These are phyloP conservation scores for Bipolaris victoriae DNA, from an alignment of 2,329 filamentous ascomycete genomes.

Conservation along the genomic window DNA sequence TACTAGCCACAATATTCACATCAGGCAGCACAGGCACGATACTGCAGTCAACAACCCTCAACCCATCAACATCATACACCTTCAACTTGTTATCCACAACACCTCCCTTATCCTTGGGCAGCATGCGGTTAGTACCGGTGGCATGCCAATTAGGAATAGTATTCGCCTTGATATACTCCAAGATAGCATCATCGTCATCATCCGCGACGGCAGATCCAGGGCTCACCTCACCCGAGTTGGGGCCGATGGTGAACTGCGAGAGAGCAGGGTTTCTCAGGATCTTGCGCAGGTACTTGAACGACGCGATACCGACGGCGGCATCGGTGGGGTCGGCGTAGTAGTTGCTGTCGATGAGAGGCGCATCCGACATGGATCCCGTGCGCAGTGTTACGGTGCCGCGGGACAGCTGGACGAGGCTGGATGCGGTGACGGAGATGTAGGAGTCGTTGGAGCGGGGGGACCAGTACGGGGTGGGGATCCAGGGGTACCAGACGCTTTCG, in stretches of 20 bases:
- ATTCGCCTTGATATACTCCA: constrained; percentile 32
- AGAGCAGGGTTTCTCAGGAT: constrained; percentile 31
- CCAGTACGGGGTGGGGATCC: constrained; percentile 38
- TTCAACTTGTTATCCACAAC: constrained; percentile 39
- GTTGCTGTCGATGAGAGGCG: constrained; percentile 44
- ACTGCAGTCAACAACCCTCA: constrained; percentile 45
- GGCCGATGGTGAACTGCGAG: constrained; percentile 24
- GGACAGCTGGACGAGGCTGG: constrained; percentile 36
- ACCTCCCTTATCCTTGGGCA: constrained; percentile 36
- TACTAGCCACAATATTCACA: constrained; percentile 26
- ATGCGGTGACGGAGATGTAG: constrained; percentile 43
- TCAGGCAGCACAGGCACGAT: constrained; percentile 36
- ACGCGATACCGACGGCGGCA: constrained; percentile 42
- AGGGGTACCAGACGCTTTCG: constrained; percentile 34
- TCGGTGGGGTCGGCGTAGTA: constrained; percentile 46
- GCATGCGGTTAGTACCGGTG: constrained; percentile 45
- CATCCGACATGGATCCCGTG: constrained; percentile 35
- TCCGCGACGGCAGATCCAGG: constrained; percentile 34
- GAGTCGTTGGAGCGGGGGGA: constrained; percentile 40
- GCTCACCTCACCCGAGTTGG: constrained; percentile 35
- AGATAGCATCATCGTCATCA: constrained; percentile 40
- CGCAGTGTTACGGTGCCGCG: constrained; percentile 47
- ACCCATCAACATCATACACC: constrained; percentile 42
- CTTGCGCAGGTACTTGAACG: constrained; percentile 41
- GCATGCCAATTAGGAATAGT: constrained; percentile 40